A percentile compares a stretch with the other conserved stretches of the same genome.
These are phyloP conservation scores for Chionographis japonica DNA, from an alignment of 106 monocot genomes.

Conservation along the genomic window DNA sequence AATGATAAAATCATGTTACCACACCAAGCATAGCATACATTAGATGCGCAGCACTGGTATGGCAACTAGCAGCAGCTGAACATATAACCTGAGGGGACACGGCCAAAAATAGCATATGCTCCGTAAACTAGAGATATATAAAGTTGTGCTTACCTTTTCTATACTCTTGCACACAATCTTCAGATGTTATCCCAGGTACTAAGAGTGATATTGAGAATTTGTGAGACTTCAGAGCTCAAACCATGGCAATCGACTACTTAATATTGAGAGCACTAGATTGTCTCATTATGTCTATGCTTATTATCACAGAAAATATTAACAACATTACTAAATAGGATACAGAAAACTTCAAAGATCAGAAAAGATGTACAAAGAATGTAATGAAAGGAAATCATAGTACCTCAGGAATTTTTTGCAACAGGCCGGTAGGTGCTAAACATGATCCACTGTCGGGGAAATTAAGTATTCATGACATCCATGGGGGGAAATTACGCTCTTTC, in stretches of 20 bases:
- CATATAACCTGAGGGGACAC: slow-evolving; percentile 33
- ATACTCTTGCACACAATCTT: slow-evolving; percentile 37
- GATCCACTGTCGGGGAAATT: slow-evolving; percentile 50
- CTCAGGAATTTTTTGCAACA: slow-evolving; percentile 41
- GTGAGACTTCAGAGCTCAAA: slow-evolving; percentile 36
- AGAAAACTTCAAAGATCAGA: slow-evolving; percentile 3
- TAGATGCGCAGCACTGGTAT: slow-evolving; percentile 32
- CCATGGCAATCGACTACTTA: slow-evolving; percentile 25
- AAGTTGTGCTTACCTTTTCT: slow-evolving; percentile 55
- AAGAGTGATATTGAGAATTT: slow-evolving; percentile 30
- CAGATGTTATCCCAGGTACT: slow-evolving; percentile 36
- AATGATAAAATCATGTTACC: slow-evolving; percentile 40
- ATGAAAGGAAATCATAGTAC: slow-evolving; percentile 44
- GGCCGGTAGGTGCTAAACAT: slow-evolving; percentile 44
- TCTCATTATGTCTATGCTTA: slow-evolving; percentile 15
- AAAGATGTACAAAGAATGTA: slow-evolving; percentile 10
- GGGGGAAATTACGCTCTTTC: slow-evolving; percentile 11
- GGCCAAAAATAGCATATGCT: slow-evolving; percentile 26
- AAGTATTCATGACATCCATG: slow-evolving; percentile 18
- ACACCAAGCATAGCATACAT: slow-evolving; percentile 46
- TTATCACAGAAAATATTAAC: not conserved
- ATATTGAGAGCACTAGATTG: slow-evolving; percentile 17
- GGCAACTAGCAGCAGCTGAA: slow-evolving; percentile 48
- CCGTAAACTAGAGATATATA: slow-evolving; percentile 26
- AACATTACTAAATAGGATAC: not conserved